Evolutionary conservation across 2,329 filamentous ascomycete species (phyloP).

Genomic region (Alternaria atra): DNA sequence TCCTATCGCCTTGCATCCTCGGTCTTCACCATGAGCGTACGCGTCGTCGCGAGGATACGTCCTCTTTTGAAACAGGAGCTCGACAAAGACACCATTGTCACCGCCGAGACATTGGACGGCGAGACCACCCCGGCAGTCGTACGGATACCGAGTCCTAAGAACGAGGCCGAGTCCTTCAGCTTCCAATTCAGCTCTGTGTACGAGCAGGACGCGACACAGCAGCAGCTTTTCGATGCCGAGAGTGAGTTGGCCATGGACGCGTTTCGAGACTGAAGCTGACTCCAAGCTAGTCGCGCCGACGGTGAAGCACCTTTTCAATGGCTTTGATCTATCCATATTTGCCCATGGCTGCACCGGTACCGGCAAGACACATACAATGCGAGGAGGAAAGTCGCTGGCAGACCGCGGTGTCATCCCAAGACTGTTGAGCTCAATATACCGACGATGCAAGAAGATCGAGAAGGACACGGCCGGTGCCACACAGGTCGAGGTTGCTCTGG

Average conservation of each 20-base stretch:
- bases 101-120: slow-evolving; percentile 58
- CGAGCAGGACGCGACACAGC: slow-evolving; percentile 79
- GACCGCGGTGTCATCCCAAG: slow-evolving; percentile 90
- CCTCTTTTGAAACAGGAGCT: slow-evolving; percentile 86
- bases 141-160: slow-evolving; percentile 93
- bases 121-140: slow-evolving; percentile 68
- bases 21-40: slow-evolving; percentile 65
- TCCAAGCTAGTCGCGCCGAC: slow-evolving; percentile 77
- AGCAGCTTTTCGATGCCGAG: slow-evolving; percentile 88
- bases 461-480: slow-evolving; percentile 79
- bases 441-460: slow-evolving; percentile 82
- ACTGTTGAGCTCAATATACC: slow-evolving; percentile 84
- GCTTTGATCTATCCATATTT: slow-evolving; percentile 77
- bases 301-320: slow-evolving; percentile 90
- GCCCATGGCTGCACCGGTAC: slow-evolving; percentile 94
- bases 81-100: slow-evolving; percentile 87
- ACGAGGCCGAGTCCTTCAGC: slow-evolving; percentile 87
- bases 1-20: slow-evolving; percentile 17
- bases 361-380: slow-evolving; percentile 96
- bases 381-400: slow-evolving; percentile 83
- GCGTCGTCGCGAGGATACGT: slow-evolving; percentile 89
- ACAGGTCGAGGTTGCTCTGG: slow-evolving; percentile 76
- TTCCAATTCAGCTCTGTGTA: slow-evolving; percentile 97
- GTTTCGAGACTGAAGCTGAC: slow-evolving; percentile 27
- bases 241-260: slow-evolving; percentile 60